Conservation (phyloP, 2,329 filamentous ascomycete genomes). For the Xylaria sp. region DNA sequence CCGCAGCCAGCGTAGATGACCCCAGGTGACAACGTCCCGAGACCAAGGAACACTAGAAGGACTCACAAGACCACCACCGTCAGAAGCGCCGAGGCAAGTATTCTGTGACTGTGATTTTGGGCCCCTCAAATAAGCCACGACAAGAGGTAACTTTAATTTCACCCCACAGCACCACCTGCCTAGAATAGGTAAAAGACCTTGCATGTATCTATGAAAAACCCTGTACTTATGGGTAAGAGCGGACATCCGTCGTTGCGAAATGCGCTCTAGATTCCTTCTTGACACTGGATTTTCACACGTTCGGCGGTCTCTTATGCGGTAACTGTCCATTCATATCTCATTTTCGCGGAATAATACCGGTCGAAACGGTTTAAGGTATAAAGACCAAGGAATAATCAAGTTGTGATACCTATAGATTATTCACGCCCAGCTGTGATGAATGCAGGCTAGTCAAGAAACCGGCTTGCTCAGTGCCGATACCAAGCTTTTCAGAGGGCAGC, state of each 20-base stretch:
- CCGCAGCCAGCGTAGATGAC: not conserved
- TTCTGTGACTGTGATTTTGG: not conserved
- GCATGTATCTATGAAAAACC: not conserved
- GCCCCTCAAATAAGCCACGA: not conserved
- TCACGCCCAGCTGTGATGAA: not conserved
- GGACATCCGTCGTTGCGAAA: not conserved
- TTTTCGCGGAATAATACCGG: not conserved
- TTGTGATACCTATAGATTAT: not conserved
- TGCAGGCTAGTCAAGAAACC: not conserved
- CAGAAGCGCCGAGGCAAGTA: not conserved
- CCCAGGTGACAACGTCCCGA: not conserved
- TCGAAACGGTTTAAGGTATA: not conserved
- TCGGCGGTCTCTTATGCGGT: too few relatives aligned
- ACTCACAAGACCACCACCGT: not conserved
- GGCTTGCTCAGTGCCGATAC: not conserved
- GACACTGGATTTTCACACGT: too few relatives aligned
- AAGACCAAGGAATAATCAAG: too few relatives aligned
- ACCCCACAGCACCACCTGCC: not conserved
- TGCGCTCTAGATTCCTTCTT: not conserved
- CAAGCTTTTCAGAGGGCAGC: not conserved
- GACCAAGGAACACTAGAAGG: not conserved
- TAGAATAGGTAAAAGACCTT: constrained; percentile 1
- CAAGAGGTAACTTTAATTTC: not conserved
- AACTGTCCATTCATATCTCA: too few relatives aligned
- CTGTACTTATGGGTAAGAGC: too few relatives aligned